These are phyloP conservation scores for Zhuliangozyma parablackwelliae DNA, from an alignment of 1,139 yeast species.

Conservation along the genomic window DNA sequence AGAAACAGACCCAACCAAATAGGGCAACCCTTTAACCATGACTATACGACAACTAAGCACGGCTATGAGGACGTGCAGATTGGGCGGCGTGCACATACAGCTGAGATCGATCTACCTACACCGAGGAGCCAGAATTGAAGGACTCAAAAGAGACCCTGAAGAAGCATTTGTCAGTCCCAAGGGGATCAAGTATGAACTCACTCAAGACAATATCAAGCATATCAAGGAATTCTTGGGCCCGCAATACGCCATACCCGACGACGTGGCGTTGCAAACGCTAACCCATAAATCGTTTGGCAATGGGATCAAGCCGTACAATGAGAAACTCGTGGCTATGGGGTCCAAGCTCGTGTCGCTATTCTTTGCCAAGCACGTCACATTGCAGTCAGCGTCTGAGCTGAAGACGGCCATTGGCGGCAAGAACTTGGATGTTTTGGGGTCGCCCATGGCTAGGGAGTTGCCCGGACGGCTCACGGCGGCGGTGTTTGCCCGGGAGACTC, in stretches of 20 bases:
- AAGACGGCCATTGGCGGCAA: conserved; percentile 38
- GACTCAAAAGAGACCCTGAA: conserved; percentile 72
- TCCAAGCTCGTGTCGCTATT: conserved; percentile 61
- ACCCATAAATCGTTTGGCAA: conserved; percentile 95
- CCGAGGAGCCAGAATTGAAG: conserved; percentile 63
- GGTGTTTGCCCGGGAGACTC: conserved; percentile 45
- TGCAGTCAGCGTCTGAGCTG: conserved; percentile 21
- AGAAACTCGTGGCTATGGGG: conserved; percentile 78
- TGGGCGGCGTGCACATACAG: neutral
- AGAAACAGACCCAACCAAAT: no score
- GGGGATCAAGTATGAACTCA: conserved; percentile 58
- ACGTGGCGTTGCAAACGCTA: conserved; percentile 66
- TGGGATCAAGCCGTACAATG: conserved; percentile 85
- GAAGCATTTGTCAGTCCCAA: conserved; percentile 53
- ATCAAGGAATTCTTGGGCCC: conserved; percentile 44
- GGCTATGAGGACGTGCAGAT: neutral
- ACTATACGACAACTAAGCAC: conserved; percentile 13
- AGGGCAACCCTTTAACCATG: conserved; percentile 3
- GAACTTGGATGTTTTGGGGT: conserved; percentile 64
- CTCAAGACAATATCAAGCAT: conserved; percentile 43
- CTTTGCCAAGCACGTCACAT: conserved; percentile 50
- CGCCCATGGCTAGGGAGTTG: conserved; percentile 47
- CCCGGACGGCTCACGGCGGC: conserved; percentile 50
- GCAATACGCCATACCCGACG: conserved; percentile 45
- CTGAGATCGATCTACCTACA: conserved; percentile 34